Conservation (phyloP, 2,329 filamentous ascomycete genomes). For the Apiospora koreana region DNA sequence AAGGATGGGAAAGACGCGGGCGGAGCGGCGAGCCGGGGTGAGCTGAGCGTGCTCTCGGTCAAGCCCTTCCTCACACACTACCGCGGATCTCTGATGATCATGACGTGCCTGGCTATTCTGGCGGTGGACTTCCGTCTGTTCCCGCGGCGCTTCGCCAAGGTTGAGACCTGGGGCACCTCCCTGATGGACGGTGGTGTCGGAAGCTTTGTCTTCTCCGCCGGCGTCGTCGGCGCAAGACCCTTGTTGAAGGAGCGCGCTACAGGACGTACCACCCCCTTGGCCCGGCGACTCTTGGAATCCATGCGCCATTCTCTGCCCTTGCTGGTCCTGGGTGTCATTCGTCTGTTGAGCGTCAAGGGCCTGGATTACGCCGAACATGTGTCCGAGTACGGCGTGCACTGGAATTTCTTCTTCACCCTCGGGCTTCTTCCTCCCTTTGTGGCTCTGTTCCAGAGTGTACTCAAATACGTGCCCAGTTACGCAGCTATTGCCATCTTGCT, state of each 20-base stretch:
- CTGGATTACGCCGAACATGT: constrained; percentile 97
- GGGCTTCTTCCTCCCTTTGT: constrained; percentile 87
- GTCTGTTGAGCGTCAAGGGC: constrained; percentile 87
- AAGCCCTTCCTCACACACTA: constrained; percentile 95
- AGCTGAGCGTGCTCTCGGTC: constrained; percentile 63
- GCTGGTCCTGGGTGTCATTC: constrained; percentile 74
- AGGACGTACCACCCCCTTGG: constrained; percentile 50
- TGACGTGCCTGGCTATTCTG: constrained; percentile 89
- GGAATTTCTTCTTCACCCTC: constrained; percentile 99
- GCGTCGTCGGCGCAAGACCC: constrained; percentile 83
- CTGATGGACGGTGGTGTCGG: constrained; percentile 98
- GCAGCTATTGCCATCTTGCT: constrained; percentile 72
- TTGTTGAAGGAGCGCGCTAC: constrained; percentile 69
- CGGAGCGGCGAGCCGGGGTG: constrained; percentile 19
- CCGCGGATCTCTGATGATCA: constrained; percentile 85
- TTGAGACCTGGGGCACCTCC: constrained; percentile 99
- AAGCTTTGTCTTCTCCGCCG: constrained; percentile 94
- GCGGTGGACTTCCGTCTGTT: constrained; percentile 95
- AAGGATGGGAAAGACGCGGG: constrained; percentile 9
- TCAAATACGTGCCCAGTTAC: constrained; percentile 73
- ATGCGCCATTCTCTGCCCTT: constrained; percentile 82
- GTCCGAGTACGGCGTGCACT: constrained; percentile 96
- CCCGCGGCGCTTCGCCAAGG: constrained; percentile 92
- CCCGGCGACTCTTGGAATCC: constrained; percentile 63
- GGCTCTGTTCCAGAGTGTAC: constrained; percentile 74